A percentile compares a stretch with the other conserved stretches of the same genome.
These are phyloP conservation scores for Rhodamnia argentea DNA, from an alignment of 345 rosid genomes.

Conservation along the genomic window DNA sequence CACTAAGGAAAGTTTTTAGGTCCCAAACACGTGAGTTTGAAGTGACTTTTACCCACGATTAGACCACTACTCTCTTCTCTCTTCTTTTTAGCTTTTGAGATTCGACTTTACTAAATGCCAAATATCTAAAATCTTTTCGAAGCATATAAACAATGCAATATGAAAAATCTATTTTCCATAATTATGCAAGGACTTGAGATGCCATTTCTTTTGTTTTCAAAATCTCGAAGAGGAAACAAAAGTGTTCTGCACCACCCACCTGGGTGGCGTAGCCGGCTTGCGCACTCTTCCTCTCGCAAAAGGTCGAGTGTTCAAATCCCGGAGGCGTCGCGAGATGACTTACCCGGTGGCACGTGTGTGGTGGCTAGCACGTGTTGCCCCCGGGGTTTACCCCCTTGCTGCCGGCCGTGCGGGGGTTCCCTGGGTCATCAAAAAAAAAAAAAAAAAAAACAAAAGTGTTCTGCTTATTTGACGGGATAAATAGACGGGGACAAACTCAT, in stretches of 20 bases:
- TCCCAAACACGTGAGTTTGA: background rate
- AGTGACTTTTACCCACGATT: background rate
- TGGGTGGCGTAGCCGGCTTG: too few species aligned
- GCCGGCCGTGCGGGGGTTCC: too few species aligned
- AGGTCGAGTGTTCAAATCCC: too few species aligned
- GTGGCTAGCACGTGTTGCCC: too few species aligned
- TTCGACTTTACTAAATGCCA: background rate
- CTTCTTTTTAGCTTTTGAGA: background rate
- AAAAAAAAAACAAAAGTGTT: background rate
- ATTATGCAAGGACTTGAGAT: background rate
- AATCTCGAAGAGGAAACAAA: background rate
- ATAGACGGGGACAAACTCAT: background rate
- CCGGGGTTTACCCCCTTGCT: too few species aligned
- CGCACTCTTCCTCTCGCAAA: too few species aligned
- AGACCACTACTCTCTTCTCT: background rate
- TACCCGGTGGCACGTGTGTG: too few species aligned
- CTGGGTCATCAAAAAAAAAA: too few species aligned
- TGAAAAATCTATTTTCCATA: background rate
- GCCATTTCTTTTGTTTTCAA: background rate
- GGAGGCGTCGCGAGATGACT: too few species aligned
- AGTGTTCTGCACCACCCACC: too few species aligned
- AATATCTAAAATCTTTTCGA: background rate
- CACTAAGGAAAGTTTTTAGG: background rate
- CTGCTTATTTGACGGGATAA: background rate
- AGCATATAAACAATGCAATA: background rate